Conservation (phyloP, 352 stramenopile species). For the Phytophthora chlamydospora region DNA sequence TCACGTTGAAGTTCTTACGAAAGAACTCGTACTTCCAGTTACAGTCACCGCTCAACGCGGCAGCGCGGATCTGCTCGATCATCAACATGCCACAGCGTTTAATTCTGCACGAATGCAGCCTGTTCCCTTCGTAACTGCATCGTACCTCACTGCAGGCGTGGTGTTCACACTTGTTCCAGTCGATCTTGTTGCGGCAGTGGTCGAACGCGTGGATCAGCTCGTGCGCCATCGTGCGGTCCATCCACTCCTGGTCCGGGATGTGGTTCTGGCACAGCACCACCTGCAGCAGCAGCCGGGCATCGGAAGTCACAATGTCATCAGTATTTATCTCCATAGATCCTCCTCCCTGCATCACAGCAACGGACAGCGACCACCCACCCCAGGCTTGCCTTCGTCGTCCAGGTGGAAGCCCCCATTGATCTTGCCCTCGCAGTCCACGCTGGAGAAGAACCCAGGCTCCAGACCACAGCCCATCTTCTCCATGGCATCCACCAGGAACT, state of each 20-base stretch:
- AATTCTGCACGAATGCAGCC: background rate
- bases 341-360: background rate
- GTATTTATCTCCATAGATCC: background rate
- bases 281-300: slow-evolving; percentile 22
- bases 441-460: slow-evolving; percentile 76
- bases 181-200: slow-evolving; percentile 92
- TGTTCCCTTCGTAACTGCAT: background rate
- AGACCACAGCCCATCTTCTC: slow-evolving; percentile 88
- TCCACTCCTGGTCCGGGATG: slow-evolving; percentile 90
- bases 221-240: slow-evolving; percentile 92
- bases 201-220: slow-evolving; percentile 95
- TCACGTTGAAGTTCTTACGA: slow-evolving; percentile 91
- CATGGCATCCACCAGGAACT: slow-evolving; percentile 85
- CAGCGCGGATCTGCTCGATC: slow-evolving; percentile 58
- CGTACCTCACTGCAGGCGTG: slow-evolving; percentile 92
- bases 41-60: slow-evolving; percentile 88
- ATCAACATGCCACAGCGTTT: background rate
- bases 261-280: slow-evolving; percentile 92
- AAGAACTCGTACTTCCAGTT: slow-evolving; percentile 93
- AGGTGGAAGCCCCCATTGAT: slow-evolving; percentile 90
- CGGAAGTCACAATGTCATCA: slow-evolving; percentile 12
- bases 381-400: slow-evolving; percentile 74
- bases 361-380: slow-evolving; percentile 35
- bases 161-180: slow-evolving; percentile 94
- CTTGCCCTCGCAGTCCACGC: slow-evolving; percentile 80